Evolutionary conservation across 768 basidiomycete genomes (phyloP), one percentile per base, ranked within the genome.

Genomic region (Suillus sp.): DNA sequence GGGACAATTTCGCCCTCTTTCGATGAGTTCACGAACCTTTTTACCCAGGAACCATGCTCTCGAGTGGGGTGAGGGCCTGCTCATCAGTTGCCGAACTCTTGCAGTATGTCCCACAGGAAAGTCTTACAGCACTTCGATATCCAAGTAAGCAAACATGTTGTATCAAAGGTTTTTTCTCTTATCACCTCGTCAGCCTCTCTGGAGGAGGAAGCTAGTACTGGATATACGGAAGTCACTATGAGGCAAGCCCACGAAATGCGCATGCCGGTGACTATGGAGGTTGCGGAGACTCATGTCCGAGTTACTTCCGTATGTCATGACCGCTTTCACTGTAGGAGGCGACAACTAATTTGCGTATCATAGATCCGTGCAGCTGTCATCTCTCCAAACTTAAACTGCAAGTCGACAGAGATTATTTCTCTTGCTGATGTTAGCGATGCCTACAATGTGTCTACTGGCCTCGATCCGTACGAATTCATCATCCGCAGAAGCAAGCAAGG

Each of bases 391-490:
- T 75, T 93, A 57, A 82, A 86, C 11, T 91, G 91, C 76, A 86
- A 87, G 76, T 86, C 91, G 2, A 91, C 89, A 1, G 95, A 97
- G 69, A 86, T 96, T 60, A 87, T 96, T 60, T 83, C 86, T 7
- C 76, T 95, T 30, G 77, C 83, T 4, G 94, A 96, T 64, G 84
- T 97, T 66, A 93, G 92, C 75, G 95, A 97, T 68, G 85, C 93
- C 1, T 91, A 93, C 75, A 91, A 90, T 51, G 86, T 94, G 25
- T 85, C 88, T 2, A 90, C 88, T 18, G 90, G 91, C 8, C 84
- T 87, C 18, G 91, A 94, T 59, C 79, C 80, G n/a, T 71, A 88
- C 61, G 91, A 95, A 70, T 95, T 95, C 69, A 90, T 93, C 65
- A 86, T 95, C 65, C 84, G 93, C 50, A 83, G 89, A 51, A 86